Conservation (phyloP, 148 eudicot species). For the Salicornia ramosissima region DNA sequence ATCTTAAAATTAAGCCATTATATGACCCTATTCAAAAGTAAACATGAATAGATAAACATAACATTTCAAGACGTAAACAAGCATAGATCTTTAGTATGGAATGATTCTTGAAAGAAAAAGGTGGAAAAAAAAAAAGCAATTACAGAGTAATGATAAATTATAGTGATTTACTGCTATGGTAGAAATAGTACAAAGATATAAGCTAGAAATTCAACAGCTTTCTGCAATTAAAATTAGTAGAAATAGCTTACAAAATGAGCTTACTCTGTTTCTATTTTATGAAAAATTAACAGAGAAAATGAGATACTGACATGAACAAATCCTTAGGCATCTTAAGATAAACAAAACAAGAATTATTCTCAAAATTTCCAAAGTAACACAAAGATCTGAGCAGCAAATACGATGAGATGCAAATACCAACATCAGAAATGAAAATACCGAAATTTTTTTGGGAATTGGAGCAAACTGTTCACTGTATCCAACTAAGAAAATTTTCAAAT, state of each 20-base stretch:
- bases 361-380: slow-evolving; percentile 4
- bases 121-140: no score
- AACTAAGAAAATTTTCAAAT: background rate
- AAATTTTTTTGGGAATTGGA: slow-evolving; percentile 21
- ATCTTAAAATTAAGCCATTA: background rate
- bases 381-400: slow-evolving; percentile 3
- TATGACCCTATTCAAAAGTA: background rate
- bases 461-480: slow-evolving; percentile 7
- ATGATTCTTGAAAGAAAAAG: no score
- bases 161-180: no score
- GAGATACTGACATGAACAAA: slow-evolving; percentile 7
- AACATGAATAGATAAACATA: background rate
- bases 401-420: background rate
- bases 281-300: background rate
- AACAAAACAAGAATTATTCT: background rate
- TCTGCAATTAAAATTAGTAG: no score
- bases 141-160: no score
- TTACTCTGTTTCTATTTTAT: background rate
- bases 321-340: background rate
- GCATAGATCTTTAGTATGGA: background rate
- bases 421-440: background rate
- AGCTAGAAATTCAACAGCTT: no score
- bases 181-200: no score
- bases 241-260: background rate
- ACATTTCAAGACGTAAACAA: background rate